Evolutionary conservation across 306 rosid species (phyloP).

Genomic region (Prunus armeniaca): DNA sequence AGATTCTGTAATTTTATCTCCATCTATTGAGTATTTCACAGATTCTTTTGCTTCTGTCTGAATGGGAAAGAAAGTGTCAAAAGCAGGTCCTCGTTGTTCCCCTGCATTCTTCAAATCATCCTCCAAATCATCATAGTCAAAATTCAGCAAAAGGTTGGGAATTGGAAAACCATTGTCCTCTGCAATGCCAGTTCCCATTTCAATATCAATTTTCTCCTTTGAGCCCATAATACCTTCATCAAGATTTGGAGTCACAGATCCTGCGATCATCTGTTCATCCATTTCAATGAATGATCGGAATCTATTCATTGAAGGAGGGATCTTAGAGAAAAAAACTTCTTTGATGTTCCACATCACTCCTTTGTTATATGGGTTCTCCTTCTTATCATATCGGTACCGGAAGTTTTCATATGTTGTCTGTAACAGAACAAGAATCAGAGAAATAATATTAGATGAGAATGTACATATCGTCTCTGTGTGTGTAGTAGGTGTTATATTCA

Average conservation of each 20-base stretch:
- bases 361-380: conserved; percentile 69
- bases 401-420: conserved; percentile 98
- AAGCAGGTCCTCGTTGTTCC: conserved; percentile 44
- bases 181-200: conserved; percentile 60
- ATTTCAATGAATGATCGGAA: conserved; percentile 53
- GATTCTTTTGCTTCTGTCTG: conserved; percentile 51
- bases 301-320: conserved; percentile 49
- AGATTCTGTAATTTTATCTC: conserved; percentile 31
- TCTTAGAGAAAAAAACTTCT: conserved; percentile 62
- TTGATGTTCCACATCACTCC: conserved; percentile 48
- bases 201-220: conserved; percentile 75
- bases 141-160: conserved; percentile 59
- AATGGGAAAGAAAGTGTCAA: conserved; percentile 43
- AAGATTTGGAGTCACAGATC: conserved; percentile 39
- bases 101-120: conserved; percentile 38
- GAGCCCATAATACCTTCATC: conserved; percentile 40
- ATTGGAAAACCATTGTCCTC: conserved; percentile 46
- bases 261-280: conserved; percentile 44
- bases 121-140: conserved; percentile 51
- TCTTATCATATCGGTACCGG: conserved; percentile 75
- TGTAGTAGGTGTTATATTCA: not conserved
- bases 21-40: conserved; percentile 28
- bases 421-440: conserved; percentile 15
- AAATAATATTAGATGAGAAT: not conserved
- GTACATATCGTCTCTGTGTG: not conserved